Conservation (phyloP, 805 yeast species). For the Candida stauntonica region DNA sequence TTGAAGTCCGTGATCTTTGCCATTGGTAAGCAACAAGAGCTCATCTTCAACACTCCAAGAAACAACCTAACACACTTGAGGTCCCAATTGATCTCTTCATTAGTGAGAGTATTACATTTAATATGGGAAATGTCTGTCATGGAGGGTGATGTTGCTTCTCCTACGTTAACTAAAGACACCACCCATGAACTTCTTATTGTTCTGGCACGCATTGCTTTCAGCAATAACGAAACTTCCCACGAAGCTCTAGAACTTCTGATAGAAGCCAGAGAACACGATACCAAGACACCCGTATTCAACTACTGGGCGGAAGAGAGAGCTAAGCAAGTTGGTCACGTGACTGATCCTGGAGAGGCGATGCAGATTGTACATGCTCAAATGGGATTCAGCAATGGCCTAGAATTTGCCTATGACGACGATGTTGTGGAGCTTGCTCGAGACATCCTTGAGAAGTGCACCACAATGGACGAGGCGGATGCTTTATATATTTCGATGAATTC, state of each 20-base stretch:
- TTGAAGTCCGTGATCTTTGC: conserved; percentile 20
- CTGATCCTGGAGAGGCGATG: conserved; percentile 22
- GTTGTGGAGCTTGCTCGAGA: conserved; percentile 68
- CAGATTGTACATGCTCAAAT: conserved; percentile 35
- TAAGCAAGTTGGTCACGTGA: conserved; percentile 33
- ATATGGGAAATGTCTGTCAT: conserved; percentile 23
- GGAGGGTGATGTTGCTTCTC: conserved; percentile 11
- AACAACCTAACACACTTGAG: conserved; percentile 21
- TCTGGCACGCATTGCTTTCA: conserved; percentile 49
- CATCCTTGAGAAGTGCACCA: conserved; percentile 60
- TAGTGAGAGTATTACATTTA: conserved; percentile 19
- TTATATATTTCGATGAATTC: conserved; percentile 56
- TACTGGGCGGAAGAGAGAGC: conserved; percentile 40
- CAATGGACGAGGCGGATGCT: conserved; percentile 77
- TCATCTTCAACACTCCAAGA: conserved; percentile 25
- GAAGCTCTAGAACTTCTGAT: conserved; percentile 36
- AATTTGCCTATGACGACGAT: conserved; percentile 56
- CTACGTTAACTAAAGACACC: conserved; percentile 29
- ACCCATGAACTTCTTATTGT: conserved; percentile 44
- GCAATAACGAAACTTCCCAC: conserved; percentile 37
- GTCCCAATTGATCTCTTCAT: conserved; percentile 19
- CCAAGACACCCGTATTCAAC: conserved; percentile 35
- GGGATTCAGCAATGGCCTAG: conserved; percentile 53
- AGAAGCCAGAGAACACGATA: conserved; percentile 31
- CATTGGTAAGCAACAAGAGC: conserved; percentile 32